Conservation (phyloP, 768 basidiomycete species). For the Calocybe gangraenosa region DNA sequence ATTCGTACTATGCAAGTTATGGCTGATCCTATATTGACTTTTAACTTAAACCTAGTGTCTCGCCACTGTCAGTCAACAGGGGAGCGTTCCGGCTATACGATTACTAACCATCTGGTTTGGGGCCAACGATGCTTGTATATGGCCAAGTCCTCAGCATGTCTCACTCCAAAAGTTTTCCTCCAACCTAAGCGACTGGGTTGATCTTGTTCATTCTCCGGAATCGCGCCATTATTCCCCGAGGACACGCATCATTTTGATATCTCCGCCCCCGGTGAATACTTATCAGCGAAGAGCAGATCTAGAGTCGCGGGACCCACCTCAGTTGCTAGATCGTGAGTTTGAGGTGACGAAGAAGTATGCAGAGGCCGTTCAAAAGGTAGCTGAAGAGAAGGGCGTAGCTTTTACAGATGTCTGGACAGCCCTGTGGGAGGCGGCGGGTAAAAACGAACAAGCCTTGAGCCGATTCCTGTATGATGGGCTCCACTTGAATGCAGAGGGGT, state of each 20-base stretch:
- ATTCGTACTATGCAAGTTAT: conserved; percentile 8
- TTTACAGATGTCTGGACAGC: conserved; percentile 73
- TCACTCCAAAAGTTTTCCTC: conserved; percentile 58
- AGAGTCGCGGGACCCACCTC: conserved; percentile 43
- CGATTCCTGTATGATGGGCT: conserved; percentile 70
- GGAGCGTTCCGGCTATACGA: conserved; percentile 53
- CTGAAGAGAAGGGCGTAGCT: conserved; percentile 46
- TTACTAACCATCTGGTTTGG: conserved; percentile 90
- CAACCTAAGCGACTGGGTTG: conserved; percentile 63
- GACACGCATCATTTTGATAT: conserved; percentile 77
- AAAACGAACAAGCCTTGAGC: conserved; percentile 47
- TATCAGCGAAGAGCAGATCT: conserved; percentile 51
- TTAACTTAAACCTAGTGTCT: conserved; percentile 41
- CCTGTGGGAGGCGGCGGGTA: conserved; percentile 72
- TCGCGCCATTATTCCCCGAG: conserved; percentile 65
- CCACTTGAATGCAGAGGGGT: conserved; percentile 74
- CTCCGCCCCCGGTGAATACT: conserved; percentile 80
- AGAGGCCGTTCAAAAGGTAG: conserved; percentile 62
- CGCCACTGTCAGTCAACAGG: conserved; percentile 44
- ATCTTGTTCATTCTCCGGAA: conserved; percentile 54
- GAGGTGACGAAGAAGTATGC: conserved; percentile 66
- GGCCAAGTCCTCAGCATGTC: conserved; percentile 69
- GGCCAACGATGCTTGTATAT: conserved; percentile 78
- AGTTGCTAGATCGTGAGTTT: conserved; percentile 55
- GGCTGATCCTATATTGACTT: not conserved